phyloP scores from a whole-genome alignment of 306 rosid species.

The Gillenia trifoliata region DNA sequence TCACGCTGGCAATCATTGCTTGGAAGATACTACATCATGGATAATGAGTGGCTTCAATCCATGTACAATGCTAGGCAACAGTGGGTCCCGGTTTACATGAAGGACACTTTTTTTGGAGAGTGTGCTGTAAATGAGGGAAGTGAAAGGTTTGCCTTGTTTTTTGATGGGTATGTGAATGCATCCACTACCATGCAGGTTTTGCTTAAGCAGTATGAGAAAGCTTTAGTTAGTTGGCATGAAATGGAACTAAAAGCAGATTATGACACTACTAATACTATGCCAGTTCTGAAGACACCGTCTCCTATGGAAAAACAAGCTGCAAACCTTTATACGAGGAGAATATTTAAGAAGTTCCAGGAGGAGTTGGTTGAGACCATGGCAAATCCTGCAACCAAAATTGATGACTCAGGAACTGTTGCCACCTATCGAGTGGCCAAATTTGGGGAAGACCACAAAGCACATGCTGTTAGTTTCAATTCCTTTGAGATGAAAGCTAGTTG shows the following conservation, averaged over 20 bases:
- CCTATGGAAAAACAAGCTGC: conserved; percentile 97
- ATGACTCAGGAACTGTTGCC: conserved; percentile 64
- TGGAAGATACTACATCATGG: conserved; percentile 55
- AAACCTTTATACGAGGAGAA: conserved; percentile 61
- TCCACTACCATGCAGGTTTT: conserved; percentile 69
- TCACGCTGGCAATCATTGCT: conserved; percentile 67
- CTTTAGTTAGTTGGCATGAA: conserved; percentile 69
- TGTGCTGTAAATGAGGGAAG: conserved; percentile 39
- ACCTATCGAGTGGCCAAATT: conserved; percentile 86
- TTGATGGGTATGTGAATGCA: conserved; percentile 70
- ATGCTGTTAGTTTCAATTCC: conserved; percentile 59
- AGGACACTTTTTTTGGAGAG: conserved; percentile 73
- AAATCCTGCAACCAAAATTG: conserved; percentile 73
- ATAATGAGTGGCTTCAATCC: conserved; percentile 84
- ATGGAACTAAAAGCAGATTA: conserved; percentile 77
- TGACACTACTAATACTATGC: conserved; percentile 55
- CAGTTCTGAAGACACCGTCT: conserved; percentile 73
- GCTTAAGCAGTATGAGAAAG: conserved; percentile 77
- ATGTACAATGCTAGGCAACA: conserved; percentile 64
- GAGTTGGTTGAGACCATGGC: conserved; percentile 92
- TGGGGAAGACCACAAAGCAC: conserved; percentile 70
- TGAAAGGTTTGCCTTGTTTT: conserved; percentile 50
- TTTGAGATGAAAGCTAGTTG: conserved; percentile 74
- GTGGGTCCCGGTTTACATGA: conserved; percentile 81
- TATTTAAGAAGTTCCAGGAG: conserved; percentile 81